Percentiles rank a stretch among this genome's conserved stretches.
Evolutionary conservation across 2,329 filamentous ascomycete genomes (phyloP).

Genomic region (Fusarium albidum): DNA sequence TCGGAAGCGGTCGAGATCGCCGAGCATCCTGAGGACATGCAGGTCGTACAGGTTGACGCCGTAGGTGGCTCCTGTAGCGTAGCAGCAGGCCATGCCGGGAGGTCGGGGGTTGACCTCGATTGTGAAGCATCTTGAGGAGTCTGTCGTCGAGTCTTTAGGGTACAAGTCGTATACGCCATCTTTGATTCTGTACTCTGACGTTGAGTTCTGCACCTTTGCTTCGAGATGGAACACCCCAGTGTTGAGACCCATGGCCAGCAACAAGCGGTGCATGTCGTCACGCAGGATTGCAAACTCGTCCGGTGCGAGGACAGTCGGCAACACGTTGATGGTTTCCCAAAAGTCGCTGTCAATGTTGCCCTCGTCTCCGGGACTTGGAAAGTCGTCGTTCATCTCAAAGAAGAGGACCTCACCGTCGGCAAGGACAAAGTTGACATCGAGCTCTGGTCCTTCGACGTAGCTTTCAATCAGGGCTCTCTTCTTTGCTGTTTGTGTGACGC

Average conservation of each 20-base stretch:
- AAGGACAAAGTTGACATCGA: constrained; percentile 34
- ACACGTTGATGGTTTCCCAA: constrained; percentile 11
- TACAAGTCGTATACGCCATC: constrained; percentile 8
- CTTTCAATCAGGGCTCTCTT: constrained; percentile 30
- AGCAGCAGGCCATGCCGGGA: constrained; percentile 20
- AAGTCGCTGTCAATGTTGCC: constrained; percentile 13
- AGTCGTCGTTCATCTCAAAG: constrained; percentile 30
- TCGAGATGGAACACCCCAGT: constrained; percentile 28
- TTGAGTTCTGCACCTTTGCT: constrained; percentile 21
- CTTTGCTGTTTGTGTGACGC: background rate
- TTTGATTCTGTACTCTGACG: constrained; percentile 5
- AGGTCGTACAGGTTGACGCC: constrained; percentile 29
- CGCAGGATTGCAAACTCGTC: constrained; percentile 18
- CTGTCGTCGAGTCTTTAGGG: background rate
- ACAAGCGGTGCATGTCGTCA: constrained; percentile 7
- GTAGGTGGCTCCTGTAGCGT: constrained; percentile 23
- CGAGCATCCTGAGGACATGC: constrained; percentile 2
- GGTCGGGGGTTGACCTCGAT: constrained; percentile 34
- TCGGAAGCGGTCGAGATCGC: constrained; percentile 12
- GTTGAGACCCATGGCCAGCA: constrained; percentile 16
- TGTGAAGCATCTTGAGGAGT: background rate
- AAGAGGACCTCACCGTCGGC: constrained; percentile 32
- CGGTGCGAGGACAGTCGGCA: constrained; percentile 14
- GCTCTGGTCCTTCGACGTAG: constrained; percentile 34
- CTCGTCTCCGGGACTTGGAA: constrained; percentile 24